Base-by-base conservation (phyloP, 495 filamentous ascomycete species). In the Schizothecium vesticola region DNA sequence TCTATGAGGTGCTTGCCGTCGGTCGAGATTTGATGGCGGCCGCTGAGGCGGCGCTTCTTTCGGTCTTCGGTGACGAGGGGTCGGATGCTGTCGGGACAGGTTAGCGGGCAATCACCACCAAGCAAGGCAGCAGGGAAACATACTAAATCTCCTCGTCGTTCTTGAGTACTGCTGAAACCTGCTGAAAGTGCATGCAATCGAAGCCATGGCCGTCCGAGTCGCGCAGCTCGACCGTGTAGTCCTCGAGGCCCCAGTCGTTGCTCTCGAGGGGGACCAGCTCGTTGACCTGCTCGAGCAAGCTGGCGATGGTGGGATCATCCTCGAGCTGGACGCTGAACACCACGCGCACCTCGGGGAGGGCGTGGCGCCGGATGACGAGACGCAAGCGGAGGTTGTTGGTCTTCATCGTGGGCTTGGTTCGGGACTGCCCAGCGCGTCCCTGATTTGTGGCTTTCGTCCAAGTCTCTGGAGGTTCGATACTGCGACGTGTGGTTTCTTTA, bases 101-200 rank as follows among this genome's bases (percentile, higher is more conserved):
- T 62, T 23, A 59, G 13, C 36, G 26, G 62, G 7, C 26, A 65
- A 56, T n/a, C 28, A 67, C 16, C 56, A n/a, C 26, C 29, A 11
- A 6, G 24, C 2, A 6, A 16, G 33, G 33, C 1, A 43, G 31
- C 11, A 33, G 31, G 10, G 28, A 23, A 43, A 33, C 90, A 75
- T 78, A 95, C 91, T 90, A 83, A 69, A 99, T 87, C 74, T 92
- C 86, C 74, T 98, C 96, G 24, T 92, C 93, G 57, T 95, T 90
- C 59, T 90, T 88, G 59, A 97, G 82, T 25, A 96, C 79, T 12
- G 82, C 84, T 3, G 83, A 82, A 6, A 97, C 83, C 55, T 85
- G 82, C 73, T 92, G 88, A 71, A 92, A 99, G 83, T 99, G 95
- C 62, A 98, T 76, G 74, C 91, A 96, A 74, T 99, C 95, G 67